Conservation (phyloP, 257 asterid genomes). For the Nicotiana otophora region DNA sequence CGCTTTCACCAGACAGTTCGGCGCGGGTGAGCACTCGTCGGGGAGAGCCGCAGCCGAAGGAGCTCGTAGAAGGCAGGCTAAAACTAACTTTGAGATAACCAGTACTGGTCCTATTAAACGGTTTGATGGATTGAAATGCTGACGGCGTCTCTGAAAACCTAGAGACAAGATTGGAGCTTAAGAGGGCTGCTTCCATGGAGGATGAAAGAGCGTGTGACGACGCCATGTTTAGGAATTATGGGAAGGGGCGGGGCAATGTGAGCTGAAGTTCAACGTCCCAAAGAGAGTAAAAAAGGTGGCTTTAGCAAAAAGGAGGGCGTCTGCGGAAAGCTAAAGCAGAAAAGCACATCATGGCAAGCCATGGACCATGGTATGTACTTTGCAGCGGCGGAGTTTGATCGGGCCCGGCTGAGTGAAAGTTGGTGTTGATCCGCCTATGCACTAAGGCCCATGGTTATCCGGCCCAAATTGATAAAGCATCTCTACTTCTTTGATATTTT, state of each 20-base stretch:
- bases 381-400: background rate
- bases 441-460: too few relatives aligned
- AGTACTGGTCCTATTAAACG: background rate
- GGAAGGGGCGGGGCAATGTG: background rate
- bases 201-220: slow-evolving; percentile 27
- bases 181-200: slow-evolving; percentile 61
- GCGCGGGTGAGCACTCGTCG: slow-evolving; percentile 32
- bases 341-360: background rate
- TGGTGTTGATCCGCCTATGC: too few relatives aligned
- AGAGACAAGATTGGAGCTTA: slow-evolving; percentile 33
- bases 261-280: background rate
- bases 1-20: slow-evolving; percentile 6
- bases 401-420: too few relatives aligned
- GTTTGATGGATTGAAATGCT: slow-evolving; percentile 8
- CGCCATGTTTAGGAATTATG: slow-evolving; percentile 12
- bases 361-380: background rate
- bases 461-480: too few relatives aligned
- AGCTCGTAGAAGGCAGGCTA: slow-evolving; percentile 13
- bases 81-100: slow-evolving; percentile 18
- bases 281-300: background rate
- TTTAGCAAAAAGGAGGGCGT: background rate
- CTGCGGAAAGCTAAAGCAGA: background rate
- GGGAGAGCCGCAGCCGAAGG: slow-evolving; percentile 27
- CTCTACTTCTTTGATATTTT: too few relatives aligned
- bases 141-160: slow-evolving; percentile 27